Conservation (phyloP, 768 basidiomycete species). For the Rhodosporidiobolus sp. region DNA sequence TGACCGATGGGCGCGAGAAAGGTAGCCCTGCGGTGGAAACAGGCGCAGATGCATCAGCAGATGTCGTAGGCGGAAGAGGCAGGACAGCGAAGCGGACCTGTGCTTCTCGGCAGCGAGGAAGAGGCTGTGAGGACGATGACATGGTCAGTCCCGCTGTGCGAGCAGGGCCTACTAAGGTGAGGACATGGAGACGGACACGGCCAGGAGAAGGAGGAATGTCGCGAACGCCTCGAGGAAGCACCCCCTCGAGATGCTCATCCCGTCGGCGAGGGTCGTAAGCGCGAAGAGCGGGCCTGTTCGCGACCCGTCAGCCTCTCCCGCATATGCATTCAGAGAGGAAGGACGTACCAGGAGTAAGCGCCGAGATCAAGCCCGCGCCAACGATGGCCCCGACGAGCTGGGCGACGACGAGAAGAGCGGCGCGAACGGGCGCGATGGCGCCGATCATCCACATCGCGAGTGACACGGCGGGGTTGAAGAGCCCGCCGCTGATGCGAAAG, state of each 20-base stretch:
- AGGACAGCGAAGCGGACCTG: conserved; percentile 33
- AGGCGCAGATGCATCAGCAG: neutral
- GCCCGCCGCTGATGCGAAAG: conserved; percentile 33
- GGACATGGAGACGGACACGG: conserved; percentile 15
- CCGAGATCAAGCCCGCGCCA: conserved; percentile 30
- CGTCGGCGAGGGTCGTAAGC: conserved; percentile 39
- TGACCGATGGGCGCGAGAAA: no score
- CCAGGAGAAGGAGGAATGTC: conserved; percentile 44
- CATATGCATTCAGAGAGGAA: no score
- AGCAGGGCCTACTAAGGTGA: neutral
- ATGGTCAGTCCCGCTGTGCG: no score
- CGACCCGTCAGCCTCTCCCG: neutral
- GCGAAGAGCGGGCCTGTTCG: conserved; percentile 24
- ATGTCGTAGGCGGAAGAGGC: neutral
- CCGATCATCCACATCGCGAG: conserved; percentile 44
- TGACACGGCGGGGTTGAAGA: conserved; percentile 19
- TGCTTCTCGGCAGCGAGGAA: conserved; percentile 40
- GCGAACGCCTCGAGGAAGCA: conserved; percentile 52
- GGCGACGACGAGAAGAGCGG: conserved; percentile 46
- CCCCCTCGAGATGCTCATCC: conserved; percentile 47
- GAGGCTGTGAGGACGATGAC: conserved; percentile 14
- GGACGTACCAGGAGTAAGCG: conserved; percentile 13
- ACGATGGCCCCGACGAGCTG: conserved; percentile 50
- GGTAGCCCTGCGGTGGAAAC: neutral
- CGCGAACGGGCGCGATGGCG: conserved; percentile 49